Percentiles rank a stretch among this genome's conserved stretches.
Conservation (phyloP, 495 filamentous ascomycete genomes). For the Hypoxylon cercidicola region DNA sequence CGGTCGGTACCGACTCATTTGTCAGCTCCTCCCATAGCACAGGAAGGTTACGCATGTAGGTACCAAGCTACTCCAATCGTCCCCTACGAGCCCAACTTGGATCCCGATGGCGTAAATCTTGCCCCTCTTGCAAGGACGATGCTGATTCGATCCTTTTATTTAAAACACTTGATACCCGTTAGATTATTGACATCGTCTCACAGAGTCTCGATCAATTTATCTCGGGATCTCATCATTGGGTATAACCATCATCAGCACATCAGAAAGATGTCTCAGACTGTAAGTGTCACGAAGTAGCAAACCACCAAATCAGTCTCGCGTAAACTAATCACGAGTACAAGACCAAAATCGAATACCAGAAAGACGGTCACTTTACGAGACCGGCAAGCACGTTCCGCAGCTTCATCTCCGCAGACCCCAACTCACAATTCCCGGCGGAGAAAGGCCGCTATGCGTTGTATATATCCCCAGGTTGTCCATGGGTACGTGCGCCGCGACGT, state of each 20-base stretch:
- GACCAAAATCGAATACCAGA: constrained; percentile 43
- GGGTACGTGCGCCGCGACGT: constrained; percentile 51
- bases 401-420: constrained; percentile 58
- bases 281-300: constrained; percentile 7
- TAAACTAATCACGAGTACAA: constrained; percentile 24
- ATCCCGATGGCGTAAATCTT: constrained; percentile 21
- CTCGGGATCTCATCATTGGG: constrained; percentile 6
- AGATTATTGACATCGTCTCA: constrained; percentile 6
- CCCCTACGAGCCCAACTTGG: constrained; percentile 6
- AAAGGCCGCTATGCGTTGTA: constrained; percentile 76
- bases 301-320: not conserved
- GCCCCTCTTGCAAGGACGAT: constrained; percentile 17
- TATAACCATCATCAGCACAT: not conserved
- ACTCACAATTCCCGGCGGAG: constrained; percentile 69
- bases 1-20: too few species aligned
- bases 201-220: not conserved
- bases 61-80: constrained; percentile 18
- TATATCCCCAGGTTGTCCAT: constrained; percentile 73
- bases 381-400: constrained; percentile 61
- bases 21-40: too few species aligned
- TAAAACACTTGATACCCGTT: constrained; percentile 1
- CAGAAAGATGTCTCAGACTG: constrained; percentile 32
- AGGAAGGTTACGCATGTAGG: not conserved
- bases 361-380: constrained; percentile 63
- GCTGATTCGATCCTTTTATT: constrained; percentile 20